Base-by-base conservation (phyloP, 164 flowering plant species). In the Macadamia integrifolia region DNA sequence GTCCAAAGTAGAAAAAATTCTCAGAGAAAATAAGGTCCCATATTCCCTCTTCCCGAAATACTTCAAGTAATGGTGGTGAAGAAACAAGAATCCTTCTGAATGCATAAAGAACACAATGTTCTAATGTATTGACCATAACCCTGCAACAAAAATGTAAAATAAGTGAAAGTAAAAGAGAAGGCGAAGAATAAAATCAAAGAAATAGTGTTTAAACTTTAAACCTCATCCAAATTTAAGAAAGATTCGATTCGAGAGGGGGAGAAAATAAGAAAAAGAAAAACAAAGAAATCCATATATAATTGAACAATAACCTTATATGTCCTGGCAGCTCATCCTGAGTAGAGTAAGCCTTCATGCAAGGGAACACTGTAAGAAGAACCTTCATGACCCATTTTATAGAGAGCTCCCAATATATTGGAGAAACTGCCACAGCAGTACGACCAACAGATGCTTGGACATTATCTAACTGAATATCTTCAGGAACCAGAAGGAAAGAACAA, bases 11-110 rank as follows among this genome's bases (percentile, higher is more conserved):
- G 82, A 91, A 93, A 75, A 93, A 86, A 61, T 82, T 83, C 75
- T 89, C 98, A 11, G 99, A 92, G 77, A 92, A 92, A 57, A 92
- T 70, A 65, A 94, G 88, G 58, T 88, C 97, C 98, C 98, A 94
- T 30, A 90, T 75, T 18, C 98, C 93, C 74, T 89, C 94, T 69
- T 83, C 85, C 68, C 97, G 85, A 64, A 88, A 88, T 55, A 83
- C 79, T 76, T 88, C 88, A 43, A 94, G 82, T 17, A 81, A 80
- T 40, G 58, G 55, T 29, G 98, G 90, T 52, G 83, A 78, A 18
- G 85, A 81, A 74, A 74, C 73, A 66, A 94, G 85, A 75, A 88
- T 80, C 69, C 82, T 91, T 79, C 83, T 87, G 59, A 90, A 94
- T 49, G 91, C 78, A 74, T 74, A 72, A 43, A 94, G 87, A 69